Conservation (phyloP, 345 rosid species). For the Toxicodendron radicans region DNA sequence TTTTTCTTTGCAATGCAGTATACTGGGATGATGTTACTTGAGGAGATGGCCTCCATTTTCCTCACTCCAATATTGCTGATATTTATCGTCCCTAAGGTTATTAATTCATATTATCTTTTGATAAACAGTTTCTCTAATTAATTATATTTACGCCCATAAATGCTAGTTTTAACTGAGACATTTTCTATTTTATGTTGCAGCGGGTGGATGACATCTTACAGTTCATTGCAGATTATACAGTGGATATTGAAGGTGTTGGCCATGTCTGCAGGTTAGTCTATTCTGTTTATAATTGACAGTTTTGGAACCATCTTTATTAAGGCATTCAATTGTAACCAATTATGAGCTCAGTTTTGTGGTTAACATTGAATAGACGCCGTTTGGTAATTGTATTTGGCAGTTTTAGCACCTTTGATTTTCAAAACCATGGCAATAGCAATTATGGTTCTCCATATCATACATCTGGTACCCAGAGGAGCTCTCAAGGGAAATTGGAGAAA, state of each 20-base stretch:
- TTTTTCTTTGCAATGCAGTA: slow-evolving; percentile 53
- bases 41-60: slow-evolving; percentile 97
- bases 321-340: not conserved
- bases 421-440: slow-evolving; percentile 79
- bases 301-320: not conserved
- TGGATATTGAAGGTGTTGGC: slow-evolving; percentile 94
- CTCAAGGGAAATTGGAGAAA: slow-evolving; percentile 98
- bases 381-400: slow-evolving; percentile 43
- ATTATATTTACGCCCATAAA: not conserved
- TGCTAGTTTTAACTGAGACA: slow-evolving; percentile 18
- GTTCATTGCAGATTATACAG: slow-evolving; percentile 83
- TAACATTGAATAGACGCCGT: not conserved
- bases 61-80: slow-evolving; percentile 88
- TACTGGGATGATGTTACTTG: slow-evolving; percentile 94
- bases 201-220: slow-evolving; percentile 90
- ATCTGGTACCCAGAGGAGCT: slow-evolving; percentile 62
- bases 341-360: not conserved
- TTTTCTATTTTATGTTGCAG: slow-evolving; percentile 46
- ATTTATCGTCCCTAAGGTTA: slow-evolving; percentile 87
- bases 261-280: slow-evolving; percentile 80
- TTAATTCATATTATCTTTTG: slow-evolving; percentile 4
- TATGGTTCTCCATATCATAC: slow-evolving; percentile 75
- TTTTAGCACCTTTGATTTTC: slow-evolving; percentile 82
- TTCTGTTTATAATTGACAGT: not conserved
- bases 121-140: slow-evolving; percentile 5